Base-by-base conservation (phyloP, 1,139 yeast genomes). In the Zhuliangozyma parablackwelliae region DNA sequence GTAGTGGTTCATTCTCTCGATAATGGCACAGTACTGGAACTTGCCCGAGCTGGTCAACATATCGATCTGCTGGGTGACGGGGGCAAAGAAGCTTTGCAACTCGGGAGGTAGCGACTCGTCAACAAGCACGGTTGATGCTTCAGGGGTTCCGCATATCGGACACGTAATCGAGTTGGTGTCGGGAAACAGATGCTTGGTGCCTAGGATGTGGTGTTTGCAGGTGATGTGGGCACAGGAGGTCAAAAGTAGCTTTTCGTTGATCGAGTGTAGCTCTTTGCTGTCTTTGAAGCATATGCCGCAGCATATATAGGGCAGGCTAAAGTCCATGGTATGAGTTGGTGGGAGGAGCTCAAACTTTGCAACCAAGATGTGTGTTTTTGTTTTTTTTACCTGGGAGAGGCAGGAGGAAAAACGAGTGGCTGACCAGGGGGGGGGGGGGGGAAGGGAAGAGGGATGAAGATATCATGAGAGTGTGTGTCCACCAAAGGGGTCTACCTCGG, bases 211-310 rank as follows among this genome's bases (percentile, higher is more conserved):
- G 1, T 44, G 46, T 11, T 32, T 38, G 32, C 61, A 57, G n/a
- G 51, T 39, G 6, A 56, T 44, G 31, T 55, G 61, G 11, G 60
- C 61, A 40, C 61, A 57, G 2, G 61, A 55, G 1, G 61, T 56
- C 35, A 57, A 40, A 21, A 36, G 45, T 21, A 56, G 42, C 9
- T 31, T 32, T 8, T 34, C 34, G 3, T 20, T 26, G 6, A 28
- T 13, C 7, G 26, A 30, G 9, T 38, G 32, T 2, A 38, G 26
- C n/a, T 39, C 42, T 21, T 30, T 29, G 20, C 28, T 10, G 12
- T 39, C 45, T 26, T 40, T 43, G 23, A 47, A 51, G 32, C 61
- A 56, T 3, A 54, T 37, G 8, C 52, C 47, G 39, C 61, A 57
- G 26, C 46, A 44, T 16, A 50, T 43, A 28, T 46, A 56, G 5